Conservation (phyloP, 345 rosid genomes). For the Camelina laxa region DNA sequence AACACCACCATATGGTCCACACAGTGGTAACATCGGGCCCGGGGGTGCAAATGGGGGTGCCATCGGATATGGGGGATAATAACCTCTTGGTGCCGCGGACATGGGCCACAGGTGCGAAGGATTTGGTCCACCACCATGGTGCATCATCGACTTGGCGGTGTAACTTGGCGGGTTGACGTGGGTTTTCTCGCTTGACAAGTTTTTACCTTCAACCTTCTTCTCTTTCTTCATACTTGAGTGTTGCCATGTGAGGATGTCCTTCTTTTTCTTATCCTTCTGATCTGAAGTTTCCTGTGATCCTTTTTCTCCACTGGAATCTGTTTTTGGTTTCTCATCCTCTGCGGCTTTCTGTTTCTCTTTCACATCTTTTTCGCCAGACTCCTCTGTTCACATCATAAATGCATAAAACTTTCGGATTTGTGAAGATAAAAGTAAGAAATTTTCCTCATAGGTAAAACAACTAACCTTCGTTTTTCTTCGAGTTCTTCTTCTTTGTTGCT, state of each 20-base stretch:
- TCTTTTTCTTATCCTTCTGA: slow-evolving; percentile 5
- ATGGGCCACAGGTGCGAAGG: slow-evolving; percentile 27
- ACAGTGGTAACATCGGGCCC: not conserved
- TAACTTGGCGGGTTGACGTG: not conserved
- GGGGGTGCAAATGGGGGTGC: slow-evolving; percentile 19
- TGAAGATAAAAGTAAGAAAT: slow-evolving; percentile 1
- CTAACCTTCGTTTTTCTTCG: slow-evolving; percentile 33
- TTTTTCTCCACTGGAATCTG: slow-evolving; percentile 22
- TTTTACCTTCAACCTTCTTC: slow-evolving; percentile 3
- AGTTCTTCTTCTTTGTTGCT: slow-evolving; percentile 18
- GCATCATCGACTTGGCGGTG: slow-evolving; percentile 12
- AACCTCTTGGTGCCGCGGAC: slow-evolving; percentile 1
- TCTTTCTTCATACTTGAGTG: slow-evolving; percentile 38
- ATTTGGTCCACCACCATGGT: slow-evolving; percentile 2
- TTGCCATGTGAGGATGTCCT: slow-evolving; percentile 27
- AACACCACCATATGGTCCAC: slow-evolving; percentile 18
- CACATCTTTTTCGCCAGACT: slow-evolving; percentile 1
- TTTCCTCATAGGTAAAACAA: not conserved
- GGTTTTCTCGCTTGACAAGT: not conserved
- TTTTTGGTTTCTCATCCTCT: slow-evolving; percentile 25
- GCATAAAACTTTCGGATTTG: slow-evolving; percentile 1
- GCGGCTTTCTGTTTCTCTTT: slow-evolving; percentile 6
- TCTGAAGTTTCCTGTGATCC: not conserved
- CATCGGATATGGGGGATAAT: slow-evolving; percentile 9
- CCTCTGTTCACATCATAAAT: slow-evolving; percentile 36